Evolutionary conservation across 768 basidiomycete species (phyloP), one percentile per base, ranked within the genome.

Genomic region (Tricholoma matsutake): DNA sequence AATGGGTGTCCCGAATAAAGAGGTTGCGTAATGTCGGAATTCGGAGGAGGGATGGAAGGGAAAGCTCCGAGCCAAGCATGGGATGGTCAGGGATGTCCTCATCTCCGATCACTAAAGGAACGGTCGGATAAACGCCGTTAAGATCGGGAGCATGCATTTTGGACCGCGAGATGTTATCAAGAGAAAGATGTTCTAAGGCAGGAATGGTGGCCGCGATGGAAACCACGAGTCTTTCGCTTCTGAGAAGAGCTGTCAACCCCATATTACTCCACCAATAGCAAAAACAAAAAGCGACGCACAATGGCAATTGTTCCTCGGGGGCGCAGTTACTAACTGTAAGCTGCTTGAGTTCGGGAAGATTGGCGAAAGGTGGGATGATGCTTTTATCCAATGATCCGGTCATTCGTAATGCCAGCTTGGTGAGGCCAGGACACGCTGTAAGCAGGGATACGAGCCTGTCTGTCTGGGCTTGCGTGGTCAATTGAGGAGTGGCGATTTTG

Each of bases 141-240:
- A 86, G 79, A 58, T 86, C 84, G 34, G 81, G 80, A 22, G 87
- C 84, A 68, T 90, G 87, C n/a, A 88, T 57, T 31, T 77, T 76
- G 1, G 88, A 90, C 57, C 89, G 86, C 14, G 85, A 82, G 66
- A 91, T 81, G 66, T 83, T 83, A 56, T 86, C 82, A 10, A 91
- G 76, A 4, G 81, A 76, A 54, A 91, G 79, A 53, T 83, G 78
- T 51, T 80, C 69, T 51, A 91, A 80, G 66, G 76, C 72, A 13
- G 83, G 83, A 4, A 85, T 71, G 1, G 83, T 82, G 1, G 84
- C 82, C 0, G 88, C 88, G 62, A 91, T 85, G 6, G 84, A 81
- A 14, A 90, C 88, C 58, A 83, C 86, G 0, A 89, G 78, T 25
- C 89, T 79, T 68, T 91, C 89, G 72, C 85, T 87, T 75, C 86